Evolutionary conservation across 2,329 filamentous ascomycete species (phyloP).

Genomic region (Epichloe scottii): DNA sequence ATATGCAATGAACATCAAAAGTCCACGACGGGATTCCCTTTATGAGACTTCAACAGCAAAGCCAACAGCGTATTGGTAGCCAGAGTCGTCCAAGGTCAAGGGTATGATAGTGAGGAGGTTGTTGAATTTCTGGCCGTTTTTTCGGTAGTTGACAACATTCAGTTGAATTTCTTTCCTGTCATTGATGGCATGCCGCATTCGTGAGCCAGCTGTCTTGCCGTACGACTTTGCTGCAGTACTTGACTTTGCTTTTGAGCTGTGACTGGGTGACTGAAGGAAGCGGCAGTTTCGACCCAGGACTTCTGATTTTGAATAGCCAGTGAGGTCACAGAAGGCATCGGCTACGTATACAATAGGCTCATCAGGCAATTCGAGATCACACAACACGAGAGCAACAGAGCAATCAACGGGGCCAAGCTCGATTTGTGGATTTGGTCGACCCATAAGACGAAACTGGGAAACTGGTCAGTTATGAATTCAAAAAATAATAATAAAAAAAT

Average conservation of each 20-base stretch:
- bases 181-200: slow-evolving; percentile 34
- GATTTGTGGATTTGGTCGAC: slow-evolving; percentile 60
- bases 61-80: slow-evolving; percentile 63
- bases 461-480: neutral
- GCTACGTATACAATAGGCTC: slow-evolving; percentile 75
- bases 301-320: slow-evolving; percentile 64
- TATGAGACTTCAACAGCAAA: slow-evolving; percentile 59
- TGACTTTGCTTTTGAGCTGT: slow-evolving; percentile 14
- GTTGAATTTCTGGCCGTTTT: slow-evolving; percentile 67
- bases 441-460: slow-evolving; percentile 46
- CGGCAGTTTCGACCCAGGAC: slow-evolving; percentile 72
- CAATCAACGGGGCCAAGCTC: slow-evolving; percentile 72
- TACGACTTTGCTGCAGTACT: neutral
- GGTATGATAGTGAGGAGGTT: slow-evolving; percentile 82
- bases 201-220: slow-evolving; percentile 43
- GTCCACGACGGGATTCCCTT: neutral
- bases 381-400: slow-evolving; percentile 73
- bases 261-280: slow-evolving; percentile 68
- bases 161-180: slow-evolving; percentile 33
- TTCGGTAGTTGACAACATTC: slow-evolving; percentile 64
- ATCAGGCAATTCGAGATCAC: slow-evolving; percentile 63
- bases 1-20: neutral
- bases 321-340: slow-evolving; percentile 65
- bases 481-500: neutral
- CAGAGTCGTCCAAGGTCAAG: slow-evolving; percentile 51